A percentile compares a stretch with the other conserved stretches of the same genome.
phyloP scores from a whole-genome alignment of 768 basidiomycete genomes.

The Tylopilus sp. region DNA sequence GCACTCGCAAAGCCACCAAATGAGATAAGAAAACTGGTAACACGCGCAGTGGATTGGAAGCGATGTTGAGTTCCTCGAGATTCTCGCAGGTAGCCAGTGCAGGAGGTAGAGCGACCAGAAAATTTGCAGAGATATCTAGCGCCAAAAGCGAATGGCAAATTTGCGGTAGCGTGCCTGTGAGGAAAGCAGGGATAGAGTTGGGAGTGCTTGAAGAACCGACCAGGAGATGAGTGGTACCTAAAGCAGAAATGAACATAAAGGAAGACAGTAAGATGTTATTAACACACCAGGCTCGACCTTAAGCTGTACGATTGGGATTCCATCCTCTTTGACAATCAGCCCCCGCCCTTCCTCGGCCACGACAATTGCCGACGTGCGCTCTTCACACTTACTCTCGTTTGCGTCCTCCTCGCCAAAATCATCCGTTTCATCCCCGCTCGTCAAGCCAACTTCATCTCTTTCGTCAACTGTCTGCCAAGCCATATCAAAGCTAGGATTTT shows the following conservation, averaged over 20 bases:
- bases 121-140: constrained; percentile 90
- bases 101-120: constrained; percentile 78
- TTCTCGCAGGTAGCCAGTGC: constrained; percentile 73
- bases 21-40: constrained; percentile 86
- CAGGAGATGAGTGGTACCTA: constrained; percentile 92
- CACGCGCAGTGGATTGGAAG: constrained; percentile 86
- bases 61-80: constrained; percentile 92
- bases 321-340: constrained; percentile 74
- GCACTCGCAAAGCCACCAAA: constrained; percentile 72
- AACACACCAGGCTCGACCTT: constrained; percentile 69
- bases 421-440: constrained; percentile 52
- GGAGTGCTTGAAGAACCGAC: constrained; percentile 79
- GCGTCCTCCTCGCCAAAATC: constrained; percentile 50
- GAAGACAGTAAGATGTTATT: neutral
- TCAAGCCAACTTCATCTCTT: constrained; percentile 58
- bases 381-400: constrained; percentile 53
- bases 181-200: constrained; percentile 72
- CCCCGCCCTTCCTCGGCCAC: constrained; percentile 83
- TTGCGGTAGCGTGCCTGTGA: constrained; percentile 65
- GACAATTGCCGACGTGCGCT: constrained; percentile 72
- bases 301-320: constrained; percentile 55
- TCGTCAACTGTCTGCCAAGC: constrained; percentile 74
- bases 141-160: constrained; percentile 80
- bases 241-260: constrained; percentile 1
- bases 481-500: constrained; percentile 74